Conservation (phyloP, 139 green algal species). For the Nannochloris sp. region DNA sequence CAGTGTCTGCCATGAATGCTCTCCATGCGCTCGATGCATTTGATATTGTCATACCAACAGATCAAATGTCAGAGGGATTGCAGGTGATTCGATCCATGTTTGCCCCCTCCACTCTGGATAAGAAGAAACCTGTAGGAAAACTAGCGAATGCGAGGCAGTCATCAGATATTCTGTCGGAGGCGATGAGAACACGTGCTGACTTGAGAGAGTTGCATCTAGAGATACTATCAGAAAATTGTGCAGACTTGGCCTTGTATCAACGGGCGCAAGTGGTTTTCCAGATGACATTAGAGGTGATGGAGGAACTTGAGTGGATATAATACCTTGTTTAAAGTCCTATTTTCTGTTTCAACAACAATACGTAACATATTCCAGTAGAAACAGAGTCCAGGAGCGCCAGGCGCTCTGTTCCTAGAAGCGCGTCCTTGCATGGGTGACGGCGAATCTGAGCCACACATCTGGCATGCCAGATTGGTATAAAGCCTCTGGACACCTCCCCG, state of each 20-base stretch:
- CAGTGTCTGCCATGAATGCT: neutral
- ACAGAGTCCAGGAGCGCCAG: too few species aligned
- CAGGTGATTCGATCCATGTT: neutral
- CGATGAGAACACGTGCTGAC: neutral
- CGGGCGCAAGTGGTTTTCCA: neutral
- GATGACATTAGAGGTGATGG: too few species aligned
- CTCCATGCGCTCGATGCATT: neutral
- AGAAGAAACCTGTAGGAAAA: neutral
- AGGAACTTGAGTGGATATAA: too few species aligned
- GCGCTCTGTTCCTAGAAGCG: too few species aligned
- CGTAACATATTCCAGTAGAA: too few species aligned
- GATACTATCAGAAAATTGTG: neutral
- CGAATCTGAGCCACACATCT: too few species aligned
- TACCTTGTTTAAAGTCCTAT: too few species aligned
- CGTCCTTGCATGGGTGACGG: too few species aligned
- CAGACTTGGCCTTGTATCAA: neutral
- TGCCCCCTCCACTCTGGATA: neutral
- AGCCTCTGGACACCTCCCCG: too few species aligned
- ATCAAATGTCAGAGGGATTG: neutral
- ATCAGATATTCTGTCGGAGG: neutral
- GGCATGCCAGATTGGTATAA: too few species aligned
- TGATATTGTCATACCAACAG: constrained; percentile 4
- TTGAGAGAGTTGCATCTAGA: neutral
- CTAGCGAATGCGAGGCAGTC: neutral
- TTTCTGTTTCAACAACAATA: too few species aligned